phyloP scores from a whole-genome alignment of 768 basidiomycete species.

The Rhodotorula taiwanensis region DNA sequence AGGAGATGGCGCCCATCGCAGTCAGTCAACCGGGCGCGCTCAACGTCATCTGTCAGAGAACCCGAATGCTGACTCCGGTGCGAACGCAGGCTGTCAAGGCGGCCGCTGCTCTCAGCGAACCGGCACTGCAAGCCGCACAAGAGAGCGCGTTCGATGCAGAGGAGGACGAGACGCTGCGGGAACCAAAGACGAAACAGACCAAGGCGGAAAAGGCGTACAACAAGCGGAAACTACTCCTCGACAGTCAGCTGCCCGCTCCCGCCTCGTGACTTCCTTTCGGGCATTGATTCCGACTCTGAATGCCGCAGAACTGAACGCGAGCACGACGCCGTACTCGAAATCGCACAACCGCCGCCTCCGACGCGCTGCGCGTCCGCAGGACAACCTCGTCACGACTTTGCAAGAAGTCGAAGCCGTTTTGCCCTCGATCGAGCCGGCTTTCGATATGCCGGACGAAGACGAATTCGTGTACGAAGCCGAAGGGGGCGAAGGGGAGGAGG shows the following conservation, averaged over 20 bases:
- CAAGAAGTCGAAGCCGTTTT: slow-evolving; percentile 34
- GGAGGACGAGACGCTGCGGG: background rate
- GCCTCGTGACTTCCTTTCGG: too few species aligned
- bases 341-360: slow-evolving; percentile 37
- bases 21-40: background rate
- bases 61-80: background rate
- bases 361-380: slow-evolving; percentile 23
- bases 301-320: slow-evolving; percentile 19
- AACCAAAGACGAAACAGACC: slow-evolving; percentile 4
- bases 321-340: slow-evolving; percentile 37
- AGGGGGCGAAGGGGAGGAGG: background rate
- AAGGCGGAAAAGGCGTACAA: slow-evolving; percentile 36
- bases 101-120: background rate
- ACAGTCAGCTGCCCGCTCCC: slow-evolving; percentile 23
- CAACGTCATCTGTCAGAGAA: too few species aligned
- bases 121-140: background rate
- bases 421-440: slow-evolving; percentile 9
- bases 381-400: slow-evolving; percentile 35
- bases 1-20: slow-evolving; percentile 17
- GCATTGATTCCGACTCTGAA: too few species aligned
- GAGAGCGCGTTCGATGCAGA: background rate
- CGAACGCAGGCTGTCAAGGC: background rate
- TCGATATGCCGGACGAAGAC: background rate
- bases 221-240: slow-evolving; percentile 34
- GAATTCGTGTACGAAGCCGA: background rate